Evolutionary conservation across 2,329 filamentous ascomycete genomes (phyloP), one percentile per base, ranked within the genome.

Genomic region (Fusarium nematophilum): DNA sequence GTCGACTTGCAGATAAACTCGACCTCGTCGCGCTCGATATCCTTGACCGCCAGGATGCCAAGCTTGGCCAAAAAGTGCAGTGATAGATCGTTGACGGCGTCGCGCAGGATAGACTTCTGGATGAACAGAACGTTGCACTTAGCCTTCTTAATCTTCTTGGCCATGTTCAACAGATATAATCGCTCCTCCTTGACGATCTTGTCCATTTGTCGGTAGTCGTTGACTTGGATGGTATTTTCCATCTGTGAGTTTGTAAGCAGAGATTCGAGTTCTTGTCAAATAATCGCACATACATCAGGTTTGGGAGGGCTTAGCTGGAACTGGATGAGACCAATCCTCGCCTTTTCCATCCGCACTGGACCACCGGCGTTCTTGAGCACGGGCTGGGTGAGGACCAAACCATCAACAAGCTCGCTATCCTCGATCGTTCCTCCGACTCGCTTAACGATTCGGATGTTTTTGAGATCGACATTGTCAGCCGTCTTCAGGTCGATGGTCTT

Each of bases 61-160:
- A 98, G 89, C 78, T 97, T 97, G 71, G 95, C 92, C 64, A 99
- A 85, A 85, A 99, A 99, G 81, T 99, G 95, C 64, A 99, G 86
- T 60, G 92, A 96, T 54, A 99, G 85, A 70, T 99, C 95, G 81
- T 99, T 99, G 76, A 99, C 93, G 29, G 95, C 95, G 72, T 99
- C 95, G 69, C 95, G 89, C 55, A 99, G 87, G 69, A 99, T 99
- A 11, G 94, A 98, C 81, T 99, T 99, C 75, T 99, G 95, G 69
- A 99, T 98, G 67, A 99, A 84, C 37, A 98, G 88, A 36, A 99
- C 95, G 72, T 99, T 99, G 82, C 95, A 99, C 83, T 98, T 99
- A 67, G 95, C 93, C 85, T 98, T 99, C 82, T 98, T 97, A 79
- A 99, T 99, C 86, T 98, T 99, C 87, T 99, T 98, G 74, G 96